Base-by-base conservation (phyloP, 129 eudicot species). In the Escallonia herrerae region DNA sequence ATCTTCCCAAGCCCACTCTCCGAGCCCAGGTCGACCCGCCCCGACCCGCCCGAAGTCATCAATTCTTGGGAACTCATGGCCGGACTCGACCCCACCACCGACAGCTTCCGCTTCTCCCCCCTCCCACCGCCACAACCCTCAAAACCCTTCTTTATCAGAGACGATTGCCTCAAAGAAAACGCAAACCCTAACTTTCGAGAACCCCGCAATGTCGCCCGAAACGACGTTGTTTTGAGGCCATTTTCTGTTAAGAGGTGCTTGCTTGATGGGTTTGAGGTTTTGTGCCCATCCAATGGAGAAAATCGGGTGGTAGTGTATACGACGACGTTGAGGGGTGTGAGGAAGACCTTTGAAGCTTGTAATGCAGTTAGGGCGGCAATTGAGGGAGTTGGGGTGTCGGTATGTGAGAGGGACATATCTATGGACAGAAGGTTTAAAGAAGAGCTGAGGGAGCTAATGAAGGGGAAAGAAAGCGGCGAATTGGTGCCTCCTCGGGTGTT, bases 11-110 rank as follows among this genome's bases (percentile, higher is more conserved):
- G 45, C 58, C 74, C 82, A 8, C 65, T 39, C 61, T 56, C 86
- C 56, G 2, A 40, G 15, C 48, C 82, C 49, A 67, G 46, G 70
- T 41, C 58, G 14, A 13, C 55, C 58, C 7, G 22, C 33, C 22
- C 3, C 59, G 67, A 72, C 38, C 53, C 80, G 11, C 87, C 85
- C 4, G 96, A 88, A 47, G 72, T 87, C 54, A 93, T 88, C 73
- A 82, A 93, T 72, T 81, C 96, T 3, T 83, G 89, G 96, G 98
- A 93, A 44, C 87, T 93, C 42, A 93, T 88, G 98, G 90, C 87
- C 8, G 98, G 95, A 2, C 95, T 91, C 40, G 96, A 91, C 62
- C 57, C 78, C 55, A 64, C 44, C 51, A 8, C 66, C 54, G 15
- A 43, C 64, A 43, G 86, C 69, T 79, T 83, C 71, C 74, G 82